Conservation (phyloP, 768 basidiomycete genomes). For the Hebeloma cylindrosporum region DNA sequence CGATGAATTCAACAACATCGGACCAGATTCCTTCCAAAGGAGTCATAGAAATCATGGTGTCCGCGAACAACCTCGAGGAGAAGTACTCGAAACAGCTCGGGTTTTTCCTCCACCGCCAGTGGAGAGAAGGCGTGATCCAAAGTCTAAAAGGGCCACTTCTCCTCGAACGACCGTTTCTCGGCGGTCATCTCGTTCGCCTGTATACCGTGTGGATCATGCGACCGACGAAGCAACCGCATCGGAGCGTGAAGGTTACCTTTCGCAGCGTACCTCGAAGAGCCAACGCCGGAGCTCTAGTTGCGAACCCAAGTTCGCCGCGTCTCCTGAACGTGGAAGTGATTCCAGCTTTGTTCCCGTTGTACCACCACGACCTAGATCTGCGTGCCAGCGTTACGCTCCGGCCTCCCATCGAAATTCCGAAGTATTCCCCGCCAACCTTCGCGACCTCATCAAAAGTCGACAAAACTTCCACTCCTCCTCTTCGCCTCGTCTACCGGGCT, state of each 20-base stretch:
- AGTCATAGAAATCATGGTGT: background rate
- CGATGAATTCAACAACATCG: constrained; percentile 14
- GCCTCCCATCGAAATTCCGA: constrained; percentile 10
- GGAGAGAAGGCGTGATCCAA: too few relatives aligned
- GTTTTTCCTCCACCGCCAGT: too few relatives aligned
- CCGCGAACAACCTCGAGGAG: too few relatives aligned
- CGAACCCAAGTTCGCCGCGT: constrained; percentile 20
- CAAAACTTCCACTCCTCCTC: constrained; percentile 8
- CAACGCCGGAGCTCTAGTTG: constrained; percentile 25
- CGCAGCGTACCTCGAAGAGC: constrained; percentile 17
- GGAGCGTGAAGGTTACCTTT: constrained; percentile 22
- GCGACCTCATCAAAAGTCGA: constrained; percentile 24
- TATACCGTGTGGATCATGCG: background rate
- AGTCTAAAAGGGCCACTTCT: too few relatives aligned
- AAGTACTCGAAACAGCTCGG: too few relatives aligned
- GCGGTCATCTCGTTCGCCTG: too few relatives aligned
- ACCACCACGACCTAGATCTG: constrained; percentile 13
- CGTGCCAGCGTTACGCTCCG: constrained; percentile 10
- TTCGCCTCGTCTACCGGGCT: constrained; percentile 1
- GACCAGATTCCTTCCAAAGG: background rate
- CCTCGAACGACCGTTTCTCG: too few relatives aligned
- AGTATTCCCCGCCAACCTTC: constrained; percentile 18
- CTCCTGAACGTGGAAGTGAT: constrained; percentile 18
- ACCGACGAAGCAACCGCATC: constrained; percentile 18
- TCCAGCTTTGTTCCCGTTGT: constrained; percentile 11